Evolutionary conservation across 2,329 filamentous ascomycete genomes (phyloP).

Genomic region (Dothiorella sarmentorum): DNA sequence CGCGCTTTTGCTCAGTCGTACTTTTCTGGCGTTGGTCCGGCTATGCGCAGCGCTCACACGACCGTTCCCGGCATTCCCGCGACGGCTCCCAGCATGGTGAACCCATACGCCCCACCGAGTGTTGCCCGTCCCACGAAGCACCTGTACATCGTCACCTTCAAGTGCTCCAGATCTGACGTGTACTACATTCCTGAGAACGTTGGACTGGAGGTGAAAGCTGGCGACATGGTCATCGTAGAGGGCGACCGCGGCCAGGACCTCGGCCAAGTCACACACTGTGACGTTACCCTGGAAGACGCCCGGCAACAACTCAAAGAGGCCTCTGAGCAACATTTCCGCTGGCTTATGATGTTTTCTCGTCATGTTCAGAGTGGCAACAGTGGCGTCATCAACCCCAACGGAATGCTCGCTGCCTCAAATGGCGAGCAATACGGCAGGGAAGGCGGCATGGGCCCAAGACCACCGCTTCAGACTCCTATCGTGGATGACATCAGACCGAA

Average conservation of each 20-base stretch:
- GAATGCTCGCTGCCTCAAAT: slow-evolving; percentile 61
- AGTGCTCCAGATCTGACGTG: slow-evolving; percentile 89
- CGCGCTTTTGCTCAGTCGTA: slow-evolving; percentile 30
- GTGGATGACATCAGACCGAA: slow-evolving; percentile 78
- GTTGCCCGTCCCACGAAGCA: slow-evolving; percentile 32
- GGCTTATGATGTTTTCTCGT: slow-evolving; percentile 97
- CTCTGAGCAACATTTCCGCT: slow-evolving; percentile 93
- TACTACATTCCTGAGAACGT: slow-evolving; percentile 97
- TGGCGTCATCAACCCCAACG: slow-evolving; percentile 50
- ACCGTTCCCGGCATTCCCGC: slow-evolving; percentile 28
- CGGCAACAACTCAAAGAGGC: slow-evolving; percentile 89
- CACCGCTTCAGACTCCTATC: slow-evolving; percentile 45
- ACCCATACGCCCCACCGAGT: slow-evolving; percentile 34
- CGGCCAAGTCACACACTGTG: slow-evolving; percentile 84
- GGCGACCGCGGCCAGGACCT: slow-evolving; percentile 94
- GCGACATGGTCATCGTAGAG: slow-evolving; percentile 95
- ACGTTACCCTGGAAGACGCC: slow-evolving; percentile 82
- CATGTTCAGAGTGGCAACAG: slow-evolving; percentile 16
- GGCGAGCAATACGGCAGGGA: slow-evolving; percentile 67
- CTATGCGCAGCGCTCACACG: slow-evolving; percentile 34
- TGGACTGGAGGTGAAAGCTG: slow-evolving; percentile 81
- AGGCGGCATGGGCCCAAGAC: slow-evolving; percentile 71
- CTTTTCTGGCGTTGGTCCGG: slow-evolving; percentile 36
- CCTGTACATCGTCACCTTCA: slow-evolving; percentile 91
- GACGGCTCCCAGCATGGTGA: slow-evolving; percentile 20